These are phyloP conservation scores for Volvox reticuliferus DNA, from an alignment of 139 green algal species.

Conservation along the genomic window DNA sequence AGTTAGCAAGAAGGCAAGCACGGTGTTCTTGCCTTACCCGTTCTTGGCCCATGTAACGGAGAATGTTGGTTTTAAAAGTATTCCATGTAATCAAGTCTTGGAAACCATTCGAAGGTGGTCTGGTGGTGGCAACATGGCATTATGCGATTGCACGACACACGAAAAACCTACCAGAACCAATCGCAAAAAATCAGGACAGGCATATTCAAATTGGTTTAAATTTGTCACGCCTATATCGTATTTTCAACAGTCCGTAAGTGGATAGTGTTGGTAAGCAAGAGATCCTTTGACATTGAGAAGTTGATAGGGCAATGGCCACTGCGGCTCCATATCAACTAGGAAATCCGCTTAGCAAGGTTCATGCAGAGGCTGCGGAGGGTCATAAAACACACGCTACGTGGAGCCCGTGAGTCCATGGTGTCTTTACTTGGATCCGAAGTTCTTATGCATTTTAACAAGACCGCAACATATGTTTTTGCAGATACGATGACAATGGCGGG, in stretches of 20 bases:
- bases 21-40: no score
- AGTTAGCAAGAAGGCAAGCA: no score
- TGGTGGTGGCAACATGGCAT: neutral
- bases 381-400: slow-evolving; percentile 70
- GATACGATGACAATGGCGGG: slow-evolving; percentile 86
- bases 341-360: slow-evolving; percentile 28
- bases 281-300: neutral
- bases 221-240: no score
- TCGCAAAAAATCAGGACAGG: neutral
- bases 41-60: no score
- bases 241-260: no score
- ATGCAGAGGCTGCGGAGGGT: neutral
- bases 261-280: neutral
- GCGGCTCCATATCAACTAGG: slow-evolving; percentile 28
- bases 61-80: no score
- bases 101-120: neutral
- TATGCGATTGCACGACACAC: neutral
- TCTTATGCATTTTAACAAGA: neutral
- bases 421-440: neutral
- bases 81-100: neutral
- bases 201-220: neutral
- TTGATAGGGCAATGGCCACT: neutral
- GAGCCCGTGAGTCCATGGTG: slow-evolving; percentile 71
- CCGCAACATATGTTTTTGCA: slow-evolving; percentile 27
- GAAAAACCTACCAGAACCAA: neutral